Base-by-base conservation (phyloP, 768 basidiomycete species). In the Leccinum subtestaceum region DNA sequence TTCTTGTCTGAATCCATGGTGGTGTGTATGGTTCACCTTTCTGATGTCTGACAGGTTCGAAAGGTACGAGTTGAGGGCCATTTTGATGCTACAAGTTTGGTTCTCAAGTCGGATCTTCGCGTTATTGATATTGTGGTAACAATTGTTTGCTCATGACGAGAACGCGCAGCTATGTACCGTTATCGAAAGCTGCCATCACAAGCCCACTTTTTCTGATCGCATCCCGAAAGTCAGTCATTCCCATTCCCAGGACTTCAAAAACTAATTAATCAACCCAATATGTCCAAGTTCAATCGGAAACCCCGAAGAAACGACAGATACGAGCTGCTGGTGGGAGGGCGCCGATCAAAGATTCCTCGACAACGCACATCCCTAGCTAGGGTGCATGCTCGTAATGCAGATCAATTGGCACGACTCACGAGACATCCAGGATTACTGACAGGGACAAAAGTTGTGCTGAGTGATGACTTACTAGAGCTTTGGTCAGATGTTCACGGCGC, bases 151-250 rank as follows among this genome's bases (percentile, higher is more conserved):
- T 4, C 5, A 4, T 34, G 32, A 34, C 2, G 32, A 34, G 12
- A 34, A 53, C 29, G 62, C 60, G 1, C 61, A 57, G 8, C 55
- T 54, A 21, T 21, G 21, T 21, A 21, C 51, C 61, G 8, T 19
- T 53, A 19, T 62, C 58, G 32, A 34, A 21, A 48, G 55, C 46
- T 49, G 61, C 51, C 5, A 63, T 63, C 9, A 49, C 61, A 17
- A 62, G 61, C 21, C 63, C 61, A 0, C 11, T 2, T 15, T 63
- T 31, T 31, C 3, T 62, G 61, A 63, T 32, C 21, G 13, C 32
- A 45, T 59, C 4, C 62, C 56, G 4, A 40, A 54, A 40, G 56
- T 36, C 1, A 10, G 27, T 5, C 21, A 5, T 3, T 48, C 7
- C 12, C 3, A 25, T 23, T 15, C 8, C 15, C 9, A 11, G 25